phyloP scores from a whole-genome alignment of 768 basidiomycete genomes.

The Filobasidium wieringae region DNA sequence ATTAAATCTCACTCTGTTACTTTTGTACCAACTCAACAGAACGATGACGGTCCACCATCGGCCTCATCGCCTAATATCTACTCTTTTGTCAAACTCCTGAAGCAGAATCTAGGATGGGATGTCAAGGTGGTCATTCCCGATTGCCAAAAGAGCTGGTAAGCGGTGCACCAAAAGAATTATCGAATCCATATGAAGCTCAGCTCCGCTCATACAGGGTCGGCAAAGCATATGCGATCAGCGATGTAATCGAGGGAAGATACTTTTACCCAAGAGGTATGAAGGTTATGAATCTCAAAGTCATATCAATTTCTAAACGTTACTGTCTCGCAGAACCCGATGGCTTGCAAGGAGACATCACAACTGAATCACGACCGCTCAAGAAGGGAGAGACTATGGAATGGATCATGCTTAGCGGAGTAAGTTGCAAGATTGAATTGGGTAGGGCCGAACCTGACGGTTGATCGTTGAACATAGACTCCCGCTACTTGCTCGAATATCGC shows the following conservation, averaged over 20 bases:
- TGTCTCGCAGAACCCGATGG: slow-evolving; percentile 30
- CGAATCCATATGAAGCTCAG: slow-evolving; percentile 8
- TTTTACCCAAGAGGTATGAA: slow-evolving; percentile 37
- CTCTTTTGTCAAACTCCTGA: slow-evolving; percentile 35
- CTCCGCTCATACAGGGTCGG: slow-evolving; percentile 24
- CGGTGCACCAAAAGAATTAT: not conserved
- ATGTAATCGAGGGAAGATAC: slow-evolving; percentile 34
- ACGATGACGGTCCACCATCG: slow-evolving; percentile 41
- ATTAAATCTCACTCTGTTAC: too few species aligned
- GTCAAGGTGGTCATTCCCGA: slow-evolving; percentile 40
- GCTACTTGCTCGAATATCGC: slow-evolving; percentile 86
- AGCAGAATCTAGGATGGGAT: slow-evolving; percentile 33
- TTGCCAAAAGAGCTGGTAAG: slow-evolving; percentile 39
- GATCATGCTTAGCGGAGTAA: slow-evolving; percentile 67
- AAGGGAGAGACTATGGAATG: slow-evolving; percentile 76
- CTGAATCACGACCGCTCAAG: slow-evolving; percentile 53
- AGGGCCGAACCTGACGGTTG: not conserved
- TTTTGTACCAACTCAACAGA: slow-evolving; percentile 19
- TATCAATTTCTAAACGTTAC: too few species aligned
- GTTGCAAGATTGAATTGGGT: slow-evolving; percentile 18
- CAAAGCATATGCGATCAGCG: slow-evolving; percentile 36
- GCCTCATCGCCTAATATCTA: slow-evolving; percentile 40
- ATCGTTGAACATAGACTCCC: slow-evolving; percentile 38
- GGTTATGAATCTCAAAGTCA: too few species aligned
- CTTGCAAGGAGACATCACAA: slow-evolving; percentile 52